A percentile compares a stretch with the other conserved stretches of the same genome.
Conservation (phyloP, 1,284 basidiomycete species). For the Ustilago crameri region DNA sequence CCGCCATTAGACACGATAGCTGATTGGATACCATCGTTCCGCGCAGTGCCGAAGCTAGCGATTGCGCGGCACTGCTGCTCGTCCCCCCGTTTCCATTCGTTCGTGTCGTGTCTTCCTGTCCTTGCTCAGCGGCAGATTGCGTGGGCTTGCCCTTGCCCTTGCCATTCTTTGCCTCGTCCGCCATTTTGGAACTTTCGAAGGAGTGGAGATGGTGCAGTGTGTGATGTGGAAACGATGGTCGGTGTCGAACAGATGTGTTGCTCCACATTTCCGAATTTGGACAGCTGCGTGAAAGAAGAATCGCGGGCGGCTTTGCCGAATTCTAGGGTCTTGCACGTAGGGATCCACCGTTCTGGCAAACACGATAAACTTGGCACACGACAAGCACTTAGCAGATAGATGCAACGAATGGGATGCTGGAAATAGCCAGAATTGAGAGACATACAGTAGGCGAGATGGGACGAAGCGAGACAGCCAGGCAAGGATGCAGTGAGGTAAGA, state of each 20-base stretch:
- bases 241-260: background rate
- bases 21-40: slow-evolving; percentile 29
- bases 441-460: no score
- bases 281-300: background rate
- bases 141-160: slow-evolving; percentile 31
- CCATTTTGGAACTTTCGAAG: slow-evolving; percentile 6
- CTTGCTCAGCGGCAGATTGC: background rate
- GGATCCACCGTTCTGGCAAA: no score
- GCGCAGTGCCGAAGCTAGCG: slow-evolving; percentile 23
- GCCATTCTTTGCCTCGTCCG: slow-evolving; percentile 2
- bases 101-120: background rate
- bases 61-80: slow-evolving; percentile 15
- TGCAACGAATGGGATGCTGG: no score
- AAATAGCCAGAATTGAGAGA: no score
- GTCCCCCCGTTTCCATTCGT: background rate
- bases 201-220: background rate
- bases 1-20: slow-evolving; percentile 28
- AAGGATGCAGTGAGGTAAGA: no score
- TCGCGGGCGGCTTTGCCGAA: background rate
- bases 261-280: background rate
- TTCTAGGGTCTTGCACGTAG: slow-evolving; percentile 5
- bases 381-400: no score
- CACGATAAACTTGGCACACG: no score
- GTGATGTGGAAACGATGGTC: background rate
- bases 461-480: no score